Base-by-base conservation (phyloP, 2,329 filamentous ascomycete species). In the Paecilomyces sp. region DNA sequence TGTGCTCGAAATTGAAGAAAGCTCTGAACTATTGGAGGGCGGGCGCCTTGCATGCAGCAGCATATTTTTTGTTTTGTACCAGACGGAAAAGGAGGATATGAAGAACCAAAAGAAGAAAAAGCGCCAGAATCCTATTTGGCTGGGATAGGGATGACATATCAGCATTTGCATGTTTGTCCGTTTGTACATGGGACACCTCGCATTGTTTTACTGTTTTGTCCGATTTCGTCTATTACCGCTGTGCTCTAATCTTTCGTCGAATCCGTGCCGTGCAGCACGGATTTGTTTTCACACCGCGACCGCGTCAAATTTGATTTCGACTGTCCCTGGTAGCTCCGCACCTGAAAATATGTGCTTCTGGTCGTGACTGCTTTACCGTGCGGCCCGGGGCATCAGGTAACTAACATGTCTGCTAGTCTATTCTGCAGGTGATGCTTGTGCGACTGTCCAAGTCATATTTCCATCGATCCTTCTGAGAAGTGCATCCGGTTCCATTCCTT, bases 111-210 rank as follows among this genome's bases (percentile, higher is more conserved):
- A 47, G 18, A 47, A 22, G n/a, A 47, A 73, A 68, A 62, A 63
- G 61, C 68, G 71, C 61, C 60, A 57, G 65, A 66, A 61, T 69
- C 64, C 66, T 67, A 58, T 68, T 62, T 61, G 60, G 55, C 63
- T 60, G 65, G 65, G 66, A 68, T 68, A 69, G 68, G 70, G 63
- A 73, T 70, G 71, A 73, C 71, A 71, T 66, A 68, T 67, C 65
- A 68, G 72, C 71, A 74, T 69, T 73, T 72, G 70, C 70, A 73
- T 73, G 66, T 67, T 65, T 70, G 64, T 65, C 63, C 58, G 62
- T 68, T 61, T 72, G 67, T 72, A 72, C 65, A 72, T 69, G 67
- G 69, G 68, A 65, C 64, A 63, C 66, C 63, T 67, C 66, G 69
- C 68, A 70, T 72, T 58, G 64, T 69, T 70, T 71, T 66, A 68